Evolutionary conservation across 805 yeast genomes (phyloP), one percentile per base, ranked within the genome.

Genomic region (Metschnikowia lachancei): DNA sequence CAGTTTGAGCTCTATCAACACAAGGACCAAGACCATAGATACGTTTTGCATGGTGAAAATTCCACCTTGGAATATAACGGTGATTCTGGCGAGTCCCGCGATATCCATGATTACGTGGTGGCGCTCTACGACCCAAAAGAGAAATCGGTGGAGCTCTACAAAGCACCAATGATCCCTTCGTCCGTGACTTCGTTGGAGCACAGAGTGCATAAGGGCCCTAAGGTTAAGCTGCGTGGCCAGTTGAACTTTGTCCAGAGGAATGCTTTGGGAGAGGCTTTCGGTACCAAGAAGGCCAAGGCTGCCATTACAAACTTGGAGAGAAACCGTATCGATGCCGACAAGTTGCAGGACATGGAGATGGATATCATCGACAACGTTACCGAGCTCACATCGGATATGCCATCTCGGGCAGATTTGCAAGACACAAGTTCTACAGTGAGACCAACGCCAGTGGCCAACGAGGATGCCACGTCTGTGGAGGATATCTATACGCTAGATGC

Each of bases 261-360:
- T 46, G 85, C 88, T 1, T 76, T 94, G 61, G 99, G 99, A 61
- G 92, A 89, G 67, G 95, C 94, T 2, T 94, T 94, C 58, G 99
- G 99, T 76, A 92, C 99, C 47, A 91, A 87, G 71, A 91, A 83
- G 71, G 97, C 97, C 52, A 92, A 89, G 72, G 85, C 88, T 57
- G 95, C 95, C 30, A 86, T 94, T 59, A 71, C 79, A 42, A 92
- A 85, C 62, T 67, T 82, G 58, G 94, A 84, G 59, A 81, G 85
- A 65, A 94, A 94, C 69, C 77, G 86, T 58, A 83, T 94, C 60
- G 97, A 94, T 63, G 78, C 96, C 2, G 95, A 81, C 43, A 80
- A 82, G 65, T 77, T 94, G 55, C 85, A 78, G 46, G 85, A 77
- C 49, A 72, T 82, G 42, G 94, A 92, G 62, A 65, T 80, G 49